Evolutionary conservation across 2,329 filamentous ascomycete genomes (phyloP), one percentile per base, ranked within the genome.

Genomic region (Bipolaris zeicola): DNA sequence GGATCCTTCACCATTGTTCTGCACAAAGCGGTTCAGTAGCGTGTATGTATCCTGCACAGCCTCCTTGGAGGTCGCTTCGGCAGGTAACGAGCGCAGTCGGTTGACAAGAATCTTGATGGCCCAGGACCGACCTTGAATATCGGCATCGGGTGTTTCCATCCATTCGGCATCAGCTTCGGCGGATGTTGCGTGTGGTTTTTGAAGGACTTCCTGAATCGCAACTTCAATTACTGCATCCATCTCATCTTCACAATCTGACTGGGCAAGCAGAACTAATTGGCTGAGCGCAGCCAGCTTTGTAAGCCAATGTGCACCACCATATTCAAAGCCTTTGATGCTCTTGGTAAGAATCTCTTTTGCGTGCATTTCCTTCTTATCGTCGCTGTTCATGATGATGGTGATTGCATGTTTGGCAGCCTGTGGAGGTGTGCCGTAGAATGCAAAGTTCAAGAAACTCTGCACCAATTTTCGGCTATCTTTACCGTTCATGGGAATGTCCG

Each of bases 341-440:
- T 89, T 90, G 52, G 89, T 85, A 6, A 97, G 77, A 10, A 99
- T 83, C 65, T 96, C 92, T 50, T 89, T 92, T 6, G 92, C 91
- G 57, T 92, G 90, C 79, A 96, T 89, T 69, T 93, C 89, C 74
- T 91, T 95, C 65, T 86, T 86, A 48, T 93, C 87, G 20, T 87
- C 82, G 8, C 88, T 88, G 34, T 90, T 88, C 76, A 96, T 86
- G 51, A 99, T 82, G 62, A 99, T 92, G 26, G 91, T 93, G 46
- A 98, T 87, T 0, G 95, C 95, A 78, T 98, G 92, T 76, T 99
- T 99, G 20, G 94, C 91, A 7, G 91, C 90, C 71, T 89, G 88
- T 10, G 91, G 85, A 2, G 93, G 94, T 22, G 85, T 85, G 20
- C 94, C 94, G 69, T 91, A 90, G 18, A 94, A 82, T 1, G 93